Base-by-base conservation (phyloP, 2,329 filamentous ascomycete species). In the Apiospora rasikravindrae region DNA sequence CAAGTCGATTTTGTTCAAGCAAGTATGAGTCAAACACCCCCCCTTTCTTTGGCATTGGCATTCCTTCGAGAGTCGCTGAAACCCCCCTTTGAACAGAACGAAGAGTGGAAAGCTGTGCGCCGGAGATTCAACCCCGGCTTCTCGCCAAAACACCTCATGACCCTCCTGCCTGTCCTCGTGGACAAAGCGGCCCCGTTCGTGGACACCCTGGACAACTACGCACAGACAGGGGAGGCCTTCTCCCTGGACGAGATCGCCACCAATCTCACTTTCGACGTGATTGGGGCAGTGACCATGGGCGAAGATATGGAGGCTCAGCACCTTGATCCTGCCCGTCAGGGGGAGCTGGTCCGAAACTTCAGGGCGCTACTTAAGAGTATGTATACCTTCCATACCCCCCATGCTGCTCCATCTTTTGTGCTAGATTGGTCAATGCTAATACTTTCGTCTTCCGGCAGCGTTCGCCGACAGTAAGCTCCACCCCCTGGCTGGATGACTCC, bases 221-320 rank as follows among this genome's bases (percentile, higher is more conserved):
- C 78, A 19, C 40, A 45, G 16, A 77, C 76, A 1, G 77, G 76
- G 40, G 75, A 80, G 13, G 75, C 74, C 1, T 80, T 83, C 44
- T 69, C 71, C 2, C 70, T 81, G 4, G 75, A 78, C 45, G 72
- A 73, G 3, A 71, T 77, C 8, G 72, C 74, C 47, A 77, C 77
- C 2, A 77, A 78, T 49, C 76, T 84, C 3, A 82, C 83, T 1
- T 83, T 84, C 70, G 83, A 85, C 69, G 81, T 83, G 19, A 83
- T 83, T 29, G 81, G 80, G 47, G 71, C 64, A 51, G 79, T 83
- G 16, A 76, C 79, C 8, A 80, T 82, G 78, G 80, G 80, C 44
- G 74, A 76, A 19, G 79, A 83, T 70, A 76, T 83, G 13, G 73
- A 78, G 19, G 81, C 82, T 19, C 82, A 83, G 72, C 73, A 73